Conservation (phyloP, 495 filamentous ascomycete genomes). For the Lophium mytilinum region DNA sequence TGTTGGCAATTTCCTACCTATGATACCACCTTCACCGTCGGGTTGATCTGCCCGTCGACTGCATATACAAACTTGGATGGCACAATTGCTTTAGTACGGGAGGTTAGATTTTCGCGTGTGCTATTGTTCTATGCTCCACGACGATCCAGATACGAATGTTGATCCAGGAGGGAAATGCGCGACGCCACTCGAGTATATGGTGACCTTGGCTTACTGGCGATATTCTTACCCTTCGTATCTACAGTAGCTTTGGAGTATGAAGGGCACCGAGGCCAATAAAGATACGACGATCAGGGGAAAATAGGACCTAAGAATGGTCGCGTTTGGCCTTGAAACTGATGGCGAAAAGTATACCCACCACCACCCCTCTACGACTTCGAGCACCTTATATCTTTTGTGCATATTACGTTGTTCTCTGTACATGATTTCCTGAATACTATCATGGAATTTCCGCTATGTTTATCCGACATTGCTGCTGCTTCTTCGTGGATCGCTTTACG, state of each 20-base stretch:
- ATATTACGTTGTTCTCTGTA: background rate
- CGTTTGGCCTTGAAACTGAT: too few species aligned
- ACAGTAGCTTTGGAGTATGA: too few species aligned
- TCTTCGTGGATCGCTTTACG: background rate
- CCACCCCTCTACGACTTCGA: too few species aligned
- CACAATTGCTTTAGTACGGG: background rate
- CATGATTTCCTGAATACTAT: background rate
- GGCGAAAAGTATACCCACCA: too few species aligned
- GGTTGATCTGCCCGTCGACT: background rate
- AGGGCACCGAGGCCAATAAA: too few species aligned
- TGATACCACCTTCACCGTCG: conserved; percentile 4
- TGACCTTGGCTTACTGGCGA: too few species aligned
- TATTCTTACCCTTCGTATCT: too few species aligned
- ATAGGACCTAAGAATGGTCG: too few species aligned
- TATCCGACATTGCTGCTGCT: background rate
- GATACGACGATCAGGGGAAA: too few species aligned
- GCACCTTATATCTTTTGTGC: too few species aligned
- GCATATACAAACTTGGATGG: background rate
- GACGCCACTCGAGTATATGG: conserved; percentile 1
- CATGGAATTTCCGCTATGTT: background rate
- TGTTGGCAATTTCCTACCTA: conserved; percentile 88
- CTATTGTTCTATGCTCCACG: background rate
- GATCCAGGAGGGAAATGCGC: too few species aligned
- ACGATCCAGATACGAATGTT: too few species aligned
- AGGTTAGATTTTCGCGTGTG: background rate